Base-by-base conservation (phyloP, 129 eudicot species). In the Saussurea involucrata region DNA sequence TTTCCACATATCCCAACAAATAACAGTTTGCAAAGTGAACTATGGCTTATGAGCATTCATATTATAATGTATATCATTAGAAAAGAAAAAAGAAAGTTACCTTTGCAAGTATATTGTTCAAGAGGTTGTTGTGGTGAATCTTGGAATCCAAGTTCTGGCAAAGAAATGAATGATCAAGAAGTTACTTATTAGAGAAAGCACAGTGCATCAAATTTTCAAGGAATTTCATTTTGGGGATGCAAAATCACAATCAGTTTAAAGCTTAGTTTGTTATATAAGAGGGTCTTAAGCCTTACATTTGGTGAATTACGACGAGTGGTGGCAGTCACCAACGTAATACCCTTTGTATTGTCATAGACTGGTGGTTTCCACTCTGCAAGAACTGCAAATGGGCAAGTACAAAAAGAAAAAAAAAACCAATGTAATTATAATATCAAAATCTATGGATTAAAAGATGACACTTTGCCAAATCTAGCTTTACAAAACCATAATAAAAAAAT, bases 361-460 rank as follows among this genome's bases (percentile, higher is more conserved):
- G 99, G 97, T 8, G 96, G 99, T 79, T 95, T 95, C 99, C 99
- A 95, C 83, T 95, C 99, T 70, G 99, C 95, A 85, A 95, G 99
- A 77, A 92, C 99, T 95, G 87, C 78, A 77, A 24, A 33, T 18
- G 37, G 60, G 57, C 10, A 64, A 24, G 1, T 66, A 34, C 40
- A 27, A 71, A 21, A 76, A 25, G 68, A 66, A n/a, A 70, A 5
- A 34, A 64, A 11, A 24, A 66, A 17, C 53, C 3, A 57, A 32
- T 6, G 10, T n/a, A 24, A 12, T 13, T 37, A 34, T 24, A 53
- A 17, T 53, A 53, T 53, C 0, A 0, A 15, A 20, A 28, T 9
- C 15, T 44, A 36, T 31, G 5, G 34, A 3, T 31, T 3, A 31
- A 31, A 31, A 31, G 34, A 31, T 31, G 34, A 31, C 34, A 31